A percentile compares a stretch with the other conserved stretches of the same genome.
These are phyloP conservation scores for Coffea humblotiana DNA, from an alignment of 305 asterid species.

Conservation along the genomic window DNA sequence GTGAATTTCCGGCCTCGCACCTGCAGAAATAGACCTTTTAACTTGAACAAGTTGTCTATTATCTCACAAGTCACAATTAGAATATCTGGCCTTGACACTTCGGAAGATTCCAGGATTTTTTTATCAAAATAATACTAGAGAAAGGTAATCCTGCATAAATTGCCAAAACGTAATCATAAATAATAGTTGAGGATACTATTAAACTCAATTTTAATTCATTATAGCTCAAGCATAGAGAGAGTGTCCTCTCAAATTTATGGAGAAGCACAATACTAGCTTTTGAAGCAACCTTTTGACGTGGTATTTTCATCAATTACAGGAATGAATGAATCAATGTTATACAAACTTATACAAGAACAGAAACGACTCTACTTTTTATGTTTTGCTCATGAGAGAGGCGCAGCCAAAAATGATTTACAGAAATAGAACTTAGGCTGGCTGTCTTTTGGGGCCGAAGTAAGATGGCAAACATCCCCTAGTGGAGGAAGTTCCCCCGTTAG, in stretches of 20 bases:
- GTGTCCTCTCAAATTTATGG: background rate
- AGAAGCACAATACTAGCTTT: too few relatives aligned
- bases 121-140: background rate
- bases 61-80: background rate
- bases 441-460: slow-evolving; percentile 38
- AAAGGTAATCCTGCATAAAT: background rate
- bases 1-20: background rate
- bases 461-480: slow-evolving; percentile 51
- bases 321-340: background rate
- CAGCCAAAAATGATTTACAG: background rate
- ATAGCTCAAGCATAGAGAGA: background rate
- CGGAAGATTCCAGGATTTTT: background rate
- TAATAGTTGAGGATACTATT: background rate
- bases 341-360: background rate
- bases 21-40: too few relatives aligned
- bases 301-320: background rate
- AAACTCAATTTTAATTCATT: background rate
- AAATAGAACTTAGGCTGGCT: slow-evolving; percentile 8
- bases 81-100: too few relatives aligned
- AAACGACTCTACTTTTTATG: background rate
- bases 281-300: background rate
- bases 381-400: background rate
- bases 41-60: background rate
- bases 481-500: slow-evolving; percentile 38
- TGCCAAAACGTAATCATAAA: background rate